Evolutionary conservation across 129 eudicot genomes (phyloP).

Genomic region (Helianthus tuberosus): DNA sequence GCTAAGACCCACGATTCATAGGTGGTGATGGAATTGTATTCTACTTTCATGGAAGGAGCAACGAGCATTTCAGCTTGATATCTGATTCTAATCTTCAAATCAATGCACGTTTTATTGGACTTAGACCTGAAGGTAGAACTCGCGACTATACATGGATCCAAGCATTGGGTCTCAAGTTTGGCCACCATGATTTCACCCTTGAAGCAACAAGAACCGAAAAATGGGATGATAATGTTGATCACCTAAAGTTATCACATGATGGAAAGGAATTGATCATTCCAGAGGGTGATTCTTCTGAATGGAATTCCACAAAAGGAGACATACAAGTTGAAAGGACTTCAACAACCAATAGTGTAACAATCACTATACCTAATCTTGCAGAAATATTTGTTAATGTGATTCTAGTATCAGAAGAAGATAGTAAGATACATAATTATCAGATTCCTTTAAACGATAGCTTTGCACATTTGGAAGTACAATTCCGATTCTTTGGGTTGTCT

Average conservation of each 20-base stretch:
- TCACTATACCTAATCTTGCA: constrained; percentile 35
- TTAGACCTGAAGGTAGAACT: constrained; percentile 54
- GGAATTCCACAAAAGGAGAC: constrained; percentile 45
- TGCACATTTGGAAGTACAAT: constrained; percentile 60
- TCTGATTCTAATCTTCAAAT: constrained; percentile 57
- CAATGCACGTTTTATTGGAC: constrained; percentile 59
- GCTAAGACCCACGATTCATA: constrained; percentile 64
- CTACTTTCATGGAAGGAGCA: constrained; percentile 59
- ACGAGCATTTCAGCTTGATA: constrained; percentile 53
- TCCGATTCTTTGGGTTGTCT: constrained; percentile 53
- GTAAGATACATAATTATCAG: constrained; percentile 53
- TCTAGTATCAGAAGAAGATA: constrained; percentile 53
- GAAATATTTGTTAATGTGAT: constrained; percentile 55
- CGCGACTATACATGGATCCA: constrained; percentile 71
- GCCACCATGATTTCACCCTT: constrained; percentile 48
- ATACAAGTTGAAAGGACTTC: constrained; percentile 60
- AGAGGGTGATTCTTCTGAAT: constrained; percentile 47
- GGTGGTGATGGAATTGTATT: constrained; percentile 66
- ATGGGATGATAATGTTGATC: constrained; percentile 51
- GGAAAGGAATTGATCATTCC: constrained; percentile 34
- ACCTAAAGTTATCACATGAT: constrained; percentile 36
- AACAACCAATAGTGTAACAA: constrained; percentile 41
- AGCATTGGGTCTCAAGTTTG: constrained; percentile 53
- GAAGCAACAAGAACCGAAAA: constrained; percentile 47
- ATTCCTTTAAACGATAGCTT: constrained; percentile 51